Evolutionary conservation across 139 green algal genomes (phyloP).

Genomic region (Coelastrella sp.): DNA sequence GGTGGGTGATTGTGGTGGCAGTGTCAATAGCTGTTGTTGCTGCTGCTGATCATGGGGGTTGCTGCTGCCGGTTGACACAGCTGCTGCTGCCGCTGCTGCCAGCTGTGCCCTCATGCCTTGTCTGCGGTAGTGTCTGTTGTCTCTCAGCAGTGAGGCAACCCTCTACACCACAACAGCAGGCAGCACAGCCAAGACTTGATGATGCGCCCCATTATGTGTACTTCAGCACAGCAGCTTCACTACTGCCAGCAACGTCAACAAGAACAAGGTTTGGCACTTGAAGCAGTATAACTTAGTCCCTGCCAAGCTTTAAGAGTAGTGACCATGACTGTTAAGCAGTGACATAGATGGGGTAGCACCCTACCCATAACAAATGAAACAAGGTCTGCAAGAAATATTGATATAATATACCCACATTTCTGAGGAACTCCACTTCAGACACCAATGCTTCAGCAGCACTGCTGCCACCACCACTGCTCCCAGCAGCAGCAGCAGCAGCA

Average conservation of each 20-base stretch:
- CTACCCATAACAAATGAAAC: too few species aligned
- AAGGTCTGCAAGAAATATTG: too few species aligned
- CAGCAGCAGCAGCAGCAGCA: background rate
- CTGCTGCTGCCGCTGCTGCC: background rate
- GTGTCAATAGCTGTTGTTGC: constrained; percentile 3
- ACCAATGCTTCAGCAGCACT: background rate
- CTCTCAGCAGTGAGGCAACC: constrained; percentile 47
- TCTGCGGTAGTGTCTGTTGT: constrained; percentile 58
- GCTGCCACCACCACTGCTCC: background rate
- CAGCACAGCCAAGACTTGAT: background rate
- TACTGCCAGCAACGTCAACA: background rate
- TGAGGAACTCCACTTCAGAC: constrained; percentile 59
- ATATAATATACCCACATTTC: constrained; percentile 21
- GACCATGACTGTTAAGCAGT: too few species aligned
- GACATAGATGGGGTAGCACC: too few species aligned
- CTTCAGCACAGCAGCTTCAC: background rate
- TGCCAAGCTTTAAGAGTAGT: too few species aligned
- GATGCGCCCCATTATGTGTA: background rate
- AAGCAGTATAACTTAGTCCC: too few species aligned
- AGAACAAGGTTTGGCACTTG: too few species aligned
- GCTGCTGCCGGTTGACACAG: constrained; percentile 4
- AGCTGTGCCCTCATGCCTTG: constrained; percentile 50
- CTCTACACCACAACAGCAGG: constrained; percentile 8
- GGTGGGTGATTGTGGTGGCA: constrained; percentile 15
- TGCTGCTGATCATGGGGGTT: too few species aligned